Evolutionary conservation across 176 grass and related monocot species (phyloP), one percentile per base, ranked within the genome.

Genomic region (Triticum dicoccoides): DNA sequence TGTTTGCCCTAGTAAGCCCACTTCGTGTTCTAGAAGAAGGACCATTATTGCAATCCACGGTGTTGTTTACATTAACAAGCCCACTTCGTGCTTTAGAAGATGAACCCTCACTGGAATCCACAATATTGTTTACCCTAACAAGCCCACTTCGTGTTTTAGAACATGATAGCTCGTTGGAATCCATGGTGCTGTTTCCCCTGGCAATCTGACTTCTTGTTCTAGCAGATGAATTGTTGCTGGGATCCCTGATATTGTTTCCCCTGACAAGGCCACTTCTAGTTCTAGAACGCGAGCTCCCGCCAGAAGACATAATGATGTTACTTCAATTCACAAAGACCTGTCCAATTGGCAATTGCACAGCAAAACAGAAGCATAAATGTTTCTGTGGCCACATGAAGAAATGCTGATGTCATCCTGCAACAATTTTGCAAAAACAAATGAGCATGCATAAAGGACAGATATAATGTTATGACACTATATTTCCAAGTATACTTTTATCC

Each of bases 181-280:
- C 73, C 23, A 7, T 20, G 61, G 56, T 51, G 25, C 0, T 73
- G 11, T 84, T 87, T 80, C 37, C 18, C 67, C 89, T 87, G 42
- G 79, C 58, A 87, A 87, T 45, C 6, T 61, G 76, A 69, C 81
- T 87, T 67, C 35, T 69, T 68, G 80, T 87, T 87, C 58, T 84
- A 67, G 80, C 87, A 73, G 52, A 66, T 27, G 84, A 87, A 79
- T 4, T 61, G 6, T 33, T 21, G 7, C 29, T 87, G 44, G 74
- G 73, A 80, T 32, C 75, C 58, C 73, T 65, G 24, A 84, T 75
- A 35, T 3, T 68, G 37, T 75, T 61, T 61, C 49, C 58, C 35
- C 85, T 90, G 65, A 87, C 20, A 84, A 84, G 75, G 42, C 80
- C 85, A 87, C 75, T 90, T 87, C 85, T 78, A 80, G 68, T 84